Evolutionary conservation across 805 yeast genomes (phyloP).

Genomic region (Metschnikowia vanudenii): DNA sequence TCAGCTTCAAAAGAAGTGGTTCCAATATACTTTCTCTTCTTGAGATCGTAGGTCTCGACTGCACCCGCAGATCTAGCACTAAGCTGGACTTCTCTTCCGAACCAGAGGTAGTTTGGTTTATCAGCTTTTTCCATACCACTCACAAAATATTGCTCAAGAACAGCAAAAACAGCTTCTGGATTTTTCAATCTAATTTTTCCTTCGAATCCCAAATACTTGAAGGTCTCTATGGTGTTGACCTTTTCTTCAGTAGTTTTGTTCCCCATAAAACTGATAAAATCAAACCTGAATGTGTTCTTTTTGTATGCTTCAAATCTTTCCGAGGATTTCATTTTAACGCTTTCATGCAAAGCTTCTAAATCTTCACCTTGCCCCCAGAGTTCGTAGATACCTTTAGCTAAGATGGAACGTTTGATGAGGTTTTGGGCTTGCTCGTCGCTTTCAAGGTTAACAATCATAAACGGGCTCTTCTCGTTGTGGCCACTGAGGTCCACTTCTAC

Average conservation of each 20-base stretch:
- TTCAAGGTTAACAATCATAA: slow-evolving; percentile 63
- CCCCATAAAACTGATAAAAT: slow-evolving; percentile 75
- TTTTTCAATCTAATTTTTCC: slow-evolving; percentile 78
- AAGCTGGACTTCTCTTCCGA: slow-evolving; percentile 68
- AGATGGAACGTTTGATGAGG: slow-evolving; percentile 64
- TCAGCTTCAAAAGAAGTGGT: slow-evolving; percentile 98
- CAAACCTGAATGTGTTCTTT: slow-evolving; percentile 70
- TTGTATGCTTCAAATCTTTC: slow-evolving; percentile 39
- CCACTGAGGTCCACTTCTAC: slow-evolving; percentile 57
- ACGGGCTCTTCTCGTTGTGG: slow-evolving; percentile 65
- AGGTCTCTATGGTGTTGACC: slow-evolving; percentile 65
- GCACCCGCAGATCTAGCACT: slow-evolving; percentile 63
- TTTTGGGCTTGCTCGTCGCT: slow-evolving; percentile 65
- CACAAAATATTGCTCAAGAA: slow-evolving; percentile 69
- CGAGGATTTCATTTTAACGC: slow-evolving; percentile 35
- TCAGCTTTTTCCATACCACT: slow-evolving; percentile 47
- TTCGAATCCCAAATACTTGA: slow-evolving; percentile 64
- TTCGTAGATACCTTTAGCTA: slow-evolving; percentile 77
- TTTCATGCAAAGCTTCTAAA: slow-evolving; percentile 56
- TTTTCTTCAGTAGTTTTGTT: slow-evolving; percentile 50
- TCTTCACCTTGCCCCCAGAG: slow-evolving; percentile 72
- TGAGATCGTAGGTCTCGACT: slow-evolving; percentile 77
- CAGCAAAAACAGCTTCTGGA: slow-evolving; percentile 67
- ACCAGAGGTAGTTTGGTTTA: slow-evolving; percentile 58
- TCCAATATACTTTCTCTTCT: slow-evolving; percentile 83